Evolutionary conservation across 805 yeast genomes (phyloP).

Genomic region (Monosporozyma servazzii): DNA sequence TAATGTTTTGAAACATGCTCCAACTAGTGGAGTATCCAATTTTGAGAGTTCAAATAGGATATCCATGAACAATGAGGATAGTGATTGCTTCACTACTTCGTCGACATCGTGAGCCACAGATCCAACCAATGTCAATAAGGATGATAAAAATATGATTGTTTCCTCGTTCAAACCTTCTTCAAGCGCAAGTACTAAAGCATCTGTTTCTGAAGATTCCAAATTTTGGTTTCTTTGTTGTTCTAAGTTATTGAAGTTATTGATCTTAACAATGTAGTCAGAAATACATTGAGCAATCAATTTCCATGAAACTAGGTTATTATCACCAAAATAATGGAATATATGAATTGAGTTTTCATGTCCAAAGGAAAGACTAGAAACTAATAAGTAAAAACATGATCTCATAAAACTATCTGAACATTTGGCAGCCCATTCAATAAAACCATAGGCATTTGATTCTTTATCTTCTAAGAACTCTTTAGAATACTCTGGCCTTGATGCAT

Average conservation of each 20-base stretch:
- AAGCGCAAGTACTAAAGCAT: constrained; percentile 27
- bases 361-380: constrained; percentile 65
- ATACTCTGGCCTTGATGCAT: constrained; percentile 49
- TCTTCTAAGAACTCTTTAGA: constrained; percentile 62
- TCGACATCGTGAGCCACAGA: constrained; percentile 36
- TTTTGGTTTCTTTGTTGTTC: constrained; percentile 20
- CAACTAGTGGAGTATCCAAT: constrained; percentile 41
- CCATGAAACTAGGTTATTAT: constrained; percentile 41
- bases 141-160: constrained; percentile 61
- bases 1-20: constrained; percentile 49
- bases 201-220: constrained; percentile 24
- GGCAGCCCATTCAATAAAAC: constrained; percentile 84
- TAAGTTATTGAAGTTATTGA: constrained; percentile 28
- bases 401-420: constrained; percentile 71
- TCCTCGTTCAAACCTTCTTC: constrained; percentile 69
- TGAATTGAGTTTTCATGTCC: constrained; percentile 47
- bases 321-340: constrained; percentile 40
- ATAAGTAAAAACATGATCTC: constrained; percentile 70
- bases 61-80: constrained; percentile 24
- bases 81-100: constrained; percentile 14
- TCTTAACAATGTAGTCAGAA: constrained; percentile 41
- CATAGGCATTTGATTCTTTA: constrained; percentile 54
- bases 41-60: constrained; percentile 37
- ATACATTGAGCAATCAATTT: constrained; percentile 45
- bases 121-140: constrained; percentile 59